Evolutionary conservation across 2,329 filamentous ascomycete genomes (phyloP).

Genomic region (Amphichorda felina): DNA sequence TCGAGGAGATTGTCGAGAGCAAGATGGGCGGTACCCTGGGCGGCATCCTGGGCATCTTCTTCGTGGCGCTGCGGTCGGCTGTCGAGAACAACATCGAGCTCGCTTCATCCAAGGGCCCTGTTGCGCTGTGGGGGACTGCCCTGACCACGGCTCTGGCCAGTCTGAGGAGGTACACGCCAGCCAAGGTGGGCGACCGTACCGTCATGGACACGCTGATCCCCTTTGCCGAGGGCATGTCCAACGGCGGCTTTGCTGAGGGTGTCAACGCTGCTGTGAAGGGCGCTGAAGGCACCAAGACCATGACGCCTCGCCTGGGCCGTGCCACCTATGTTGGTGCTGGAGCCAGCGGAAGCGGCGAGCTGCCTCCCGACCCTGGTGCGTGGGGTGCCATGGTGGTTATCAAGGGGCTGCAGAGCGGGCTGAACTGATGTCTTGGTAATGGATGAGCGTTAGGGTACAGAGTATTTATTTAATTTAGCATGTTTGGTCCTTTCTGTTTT

Average conservation of each 20-base stretch:
- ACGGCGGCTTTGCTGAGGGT: conserved; percentile 39
- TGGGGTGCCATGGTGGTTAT: conserved; percentile 53
- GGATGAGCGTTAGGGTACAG: too few relatives aligned
- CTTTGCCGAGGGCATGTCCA: conserved; percentile 34
- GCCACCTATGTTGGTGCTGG: conserved; percentile 56
- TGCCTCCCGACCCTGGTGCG: conserved; percentile 58
- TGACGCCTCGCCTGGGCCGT: conserved; percentile 53
- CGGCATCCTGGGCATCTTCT: conserved; percentile 41
- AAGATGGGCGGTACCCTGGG: conserved; percentile 42
- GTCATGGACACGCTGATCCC: conserved; percentile 46
- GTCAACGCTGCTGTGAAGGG: conserved; percentile 48
- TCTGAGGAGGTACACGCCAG: conserved; percentile 39
- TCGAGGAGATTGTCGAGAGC: conserved; percentile 43
- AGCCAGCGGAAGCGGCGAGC: conserved; percentile 32
- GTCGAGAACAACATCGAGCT: conserved; percentile 23
- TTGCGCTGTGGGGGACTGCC: conserved; percentile 30
- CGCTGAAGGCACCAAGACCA: conserved; percentile 49
- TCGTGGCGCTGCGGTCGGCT: conserved; percentile 32
- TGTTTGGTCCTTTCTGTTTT: too few relatives aligned
- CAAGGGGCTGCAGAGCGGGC: conserved; percentile 21
- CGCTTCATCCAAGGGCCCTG: conserved; percentile 15
- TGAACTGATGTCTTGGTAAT: too few relatives aligned
- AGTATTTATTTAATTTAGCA: too few relatives aligned
- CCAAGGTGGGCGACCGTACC: conserved; percentile 42
- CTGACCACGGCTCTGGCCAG: conserved; percentile 30